Base-by-base conservation (phyloP, 2,329 filamentous ascomycete species). In the Penicillium sp. region DNA sequence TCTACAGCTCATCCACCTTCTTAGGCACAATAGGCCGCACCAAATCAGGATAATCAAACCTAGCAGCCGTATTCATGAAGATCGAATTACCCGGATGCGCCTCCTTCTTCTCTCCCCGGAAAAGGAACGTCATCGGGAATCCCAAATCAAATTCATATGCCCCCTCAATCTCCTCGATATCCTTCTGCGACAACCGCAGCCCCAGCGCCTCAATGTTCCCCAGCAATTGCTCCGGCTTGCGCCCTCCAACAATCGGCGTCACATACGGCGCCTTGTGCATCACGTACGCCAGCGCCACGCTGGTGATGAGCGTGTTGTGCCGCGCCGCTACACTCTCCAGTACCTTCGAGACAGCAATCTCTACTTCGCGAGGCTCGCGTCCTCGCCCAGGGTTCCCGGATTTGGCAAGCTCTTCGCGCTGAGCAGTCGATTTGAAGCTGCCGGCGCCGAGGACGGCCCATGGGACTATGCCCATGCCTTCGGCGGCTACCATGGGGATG, bases 391-490 rank as follows among this genome's bases (percentile, higher is more conserved):
- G 61, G 50, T 58, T 72, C 56, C 24, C 70, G 49, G 15, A 66
- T 49, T 52, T 50, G 4, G 38, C 10, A 60, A 72, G 18, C 52
- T 65, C 60, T 64, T 70, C 52, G 25, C 57, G 52, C 18, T 58
- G 51, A 1, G 53, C 50, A 45, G 62, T 58, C n/a, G 71, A 70
- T 62, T 79, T 75, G 67, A 80, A 77, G 47, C 71, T 69, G 35
- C 79, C 79, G 3, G 55, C 58, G 32, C 78, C 79, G 7, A 83
- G 70, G 1, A 73, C 63, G 7, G 76, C 78, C 76, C 78, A 81
- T 1, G 81, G 80, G 0, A 75, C 75, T 6, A 84, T 64, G 0
- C 73, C 81, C 79, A 85, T 84, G 44, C 82, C 82, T 61, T 86
- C 81, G 10, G 75, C 73, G 40, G 74, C 73, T 31, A 71, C 75